These are phyloP conservation scores for Apiotrichum laibachii DNA, from an alignment of 1,284 basidiomycete genomes.

Conservation along the genomic window DNA sequence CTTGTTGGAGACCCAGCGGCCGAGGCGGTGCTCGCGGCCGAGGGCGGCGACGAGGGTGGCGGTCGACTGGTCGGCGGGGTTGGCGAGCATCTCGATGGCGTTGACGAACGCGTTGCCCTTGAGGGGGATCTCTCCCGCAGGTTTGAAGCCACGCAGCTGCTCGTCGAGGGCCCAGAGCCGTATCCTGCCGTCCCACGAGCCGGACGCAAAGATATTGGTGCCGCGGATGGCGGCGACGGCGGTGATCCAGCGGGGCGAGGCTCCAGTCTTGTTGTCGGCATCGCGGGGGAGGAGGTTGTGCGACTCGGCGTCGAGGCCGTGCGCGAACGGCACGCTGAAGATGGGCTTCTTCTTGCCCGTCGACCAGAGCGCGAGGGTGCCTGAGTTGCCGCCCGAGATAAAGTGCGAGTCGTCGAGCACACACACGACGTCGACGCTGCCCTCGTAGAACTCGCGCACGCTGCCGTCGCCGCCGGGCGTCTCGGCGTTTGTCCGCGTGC, in stretches of 20 bases:
- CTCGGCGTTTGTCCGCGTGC: constrained; percentile 51
- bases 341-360: constrained; percentile 95
- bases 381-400: constrained; percentile 90
- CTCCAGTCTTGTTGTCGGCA: neutral
- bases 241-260: constrained; percentile 85
- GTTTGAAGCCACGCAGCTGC: constrained; percentile 70
- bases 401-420: constrained; percentile 95
- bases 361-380: constrained; percentile 87
- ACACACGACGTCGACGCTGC: constrained; percentile 83
- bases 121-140: constrained; percentile 58
- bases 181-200: constrained; percentile 87
- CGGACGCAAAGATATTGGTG: constrained; percentile 86
- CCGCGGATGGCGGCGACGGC: constrained; percentile 76
- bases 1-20: constrained; percentile 79
- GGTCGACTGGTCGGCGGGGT: constrained; percentile 26
- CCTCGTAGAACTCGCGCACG: constrained; percentile 62
- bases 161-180: constrained; percentile 83
- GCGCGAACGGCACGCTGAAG: constrained; percentile 77
- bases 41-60: constrained; percentile 73
- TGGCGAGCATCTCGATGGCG: constrained; percentile 71
- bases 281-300: constrained; percentile 58
- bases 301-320: constrained; percentile 58
- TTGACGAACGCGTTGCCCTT: constrained; percentile 83
- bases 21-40: constrained; percentile 82
- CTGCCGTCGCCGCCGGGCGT: neutral